phyloP scores from a whole-genome alignment of 371 early-diverging fungal genomes.

The Mortierella sp. region DNA sequence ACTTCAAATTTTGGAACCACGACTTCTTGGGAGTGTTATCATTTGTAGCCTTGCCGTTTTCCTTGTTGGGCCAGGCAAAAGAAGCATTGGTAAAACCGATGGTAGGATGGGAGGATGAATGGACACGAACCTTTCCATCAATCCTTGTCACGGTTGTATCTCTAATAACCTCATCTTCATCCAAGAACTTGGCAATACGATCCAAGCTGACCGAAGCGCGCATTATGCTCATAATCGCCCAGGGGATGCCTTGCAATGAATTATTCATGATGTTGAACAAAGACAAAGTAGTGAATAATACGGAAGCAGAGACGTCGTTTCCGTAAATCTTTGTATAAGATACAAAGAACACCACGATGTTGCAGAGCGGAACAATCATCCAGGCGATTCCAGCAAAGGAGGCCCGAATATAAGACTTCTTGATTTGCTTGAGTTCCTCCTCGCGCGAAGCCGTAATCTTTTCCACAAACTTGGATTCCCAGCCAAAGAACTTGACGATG shows the following conservation, averaged over 20 bases:
- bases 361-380: slow-evolving; percentile 62
- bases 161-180: slow-evolving; percentile 75
- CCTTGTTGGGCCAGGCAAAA: slow-evolving; percentile 62
- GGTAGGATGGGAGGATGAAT: slow-evolving; percentile 7
- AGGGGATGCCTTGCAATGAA: slow-evolving; percentile 78
- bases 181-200: slow-evolving; percentile 74
- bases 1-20: slow-evolving; percentile 28
- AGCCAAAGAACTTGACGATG: slow-evolving; percentile 86
- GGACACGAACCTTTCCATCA: slow-evolving; percentile 31
- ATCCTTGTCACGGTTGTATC: slow-evolving; percentile 34
- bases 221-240: slow-evolving; percentile 68
- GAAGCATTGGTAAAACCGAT: slow-evolving; percentile 68
- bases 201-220: slow-evolving; percentile 76
- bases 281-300: slow-evolving; percentile 73
- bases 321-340: slow-evolving; percentile 62
- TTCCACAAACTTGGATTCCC: slow-evolving; percentile 77
- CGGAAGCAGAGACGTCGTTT: slow-evolving; percentile 68
- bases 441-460: slow-evolving; percentile 62
- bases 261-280: slow-evolving; percentile 70
- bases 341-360: slow-evolving; percentile 65
- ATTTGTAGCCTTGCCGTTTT: slow-evolving; percentile 18
- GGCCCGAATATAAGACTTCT: slow-evolving; percentile 41
- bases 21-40: slow-evolving; percentile 25
- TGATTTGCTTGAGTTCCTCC: slow-evolving; percentile 60
- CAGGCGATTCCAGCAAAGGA: slow-evolving; percentile 45